Evolutionary conservation across 1,139 yeast genomes (phyloP).

Genomic region (Hyphopichia khmerensis): DNA sequence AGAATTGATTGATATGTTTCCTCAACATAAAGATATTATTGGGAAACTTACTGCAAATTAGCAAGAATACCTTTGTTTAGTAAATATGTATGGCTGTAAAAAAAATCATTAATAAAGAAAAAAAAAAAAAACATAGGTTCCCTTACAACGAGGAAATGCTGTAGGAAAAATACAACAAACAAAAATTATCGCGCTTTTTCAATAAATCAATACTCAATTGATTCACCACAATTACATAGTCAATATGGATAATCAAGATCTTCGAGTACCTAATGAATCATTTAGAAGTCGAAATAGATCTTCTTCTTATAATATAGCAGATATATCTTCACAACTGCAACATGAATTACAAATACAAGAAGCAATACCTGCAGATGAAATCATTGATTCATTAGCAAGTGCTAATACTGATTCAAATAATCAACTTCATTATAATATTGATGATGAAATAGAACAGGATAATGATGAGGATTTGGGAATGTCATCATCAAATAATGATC

Average conservation of each 20-base stretch:
- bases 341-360: conserved; percentile 36
- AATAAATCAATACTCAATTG: too few relatives aligned
- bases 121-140: too few relatives aligned
- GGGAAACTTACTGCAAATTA: conserved; percentile 10
- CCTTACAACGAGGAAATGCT: too few relatives aligned
- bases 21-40: conserved; percentile 16
- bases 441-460: conserved; percentile 7
- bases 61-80: neutral
- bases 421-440: conserved; percentile 6
- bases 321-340: conserved; percentile 10
- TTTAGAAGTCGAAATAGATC: conserved; percentile 2
- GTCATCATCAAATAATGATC: conserved; percentile 3
- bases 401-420: conserved; percentile 13
- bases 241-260: neutral
- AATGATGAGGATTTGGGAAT: conserved; percentile 6
- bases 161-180: too few relatives aligned
- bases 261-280: neutral
- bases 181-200: too few relatives aligned
- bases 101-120: too few relatives aligned
- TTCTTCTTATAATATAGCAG: conserved; percentile 4
- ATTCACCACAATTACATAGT: too few relatives aligned
- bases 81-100: too few relatives aligned
- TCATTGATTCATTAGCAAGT: conserved; percentile 32
- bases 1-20: conserved; percentile 13
- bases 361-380: conserved; percentile 33